Evolutionary conservation across 108 stramenopile species (phyloP).

Genomic region (Bacterosira constricta): DNA sequence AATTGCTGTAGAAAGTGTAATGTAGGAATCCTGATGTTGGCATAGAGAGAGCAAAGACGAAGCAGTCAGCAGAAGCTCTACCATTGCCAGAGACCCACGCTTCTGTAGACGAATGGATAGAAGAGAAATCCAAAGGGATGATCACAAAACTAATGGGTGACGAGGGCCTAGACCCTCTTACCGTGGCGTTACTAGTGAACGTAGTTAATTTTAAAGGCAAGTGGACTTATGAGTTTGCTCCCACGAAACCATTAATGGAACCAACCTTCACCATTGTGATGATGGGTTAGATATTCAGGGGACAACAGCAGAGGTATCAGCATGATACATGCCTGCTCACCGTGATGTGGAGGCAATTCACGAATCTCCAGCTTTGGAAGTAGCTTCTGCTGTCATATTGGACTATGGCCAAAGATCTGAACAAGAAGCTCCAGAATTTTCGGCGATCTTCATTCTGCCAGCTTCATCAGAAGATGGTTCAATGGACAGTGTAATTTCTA

Average conservation of each 20-base stretch:
- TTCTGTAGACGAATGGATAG: conserved; percentile 27
- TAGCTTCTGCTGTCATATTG: conserved; percentile 18
- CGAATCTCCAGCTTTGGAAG: conserved; percentile 3
- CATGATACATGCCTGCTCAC: conserved; percentile 25
- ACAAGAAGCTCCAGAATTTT: conserved; percentile 12
- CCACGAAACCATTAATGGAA: background rate
- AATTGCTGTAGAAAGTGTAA: no score
- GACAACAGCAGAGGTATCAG: background rate
- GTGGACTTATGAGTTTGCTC: conserved; percentile 31
- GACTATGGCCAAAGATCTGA: conserved; percentile 30
- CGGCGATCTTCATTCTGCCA: conserved; percentile 34
- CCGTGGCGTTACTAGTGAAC: conserved; percentile 25
- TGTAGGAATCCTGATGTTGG: no score
- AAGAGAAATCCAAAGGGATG: conserved; percentile 24
- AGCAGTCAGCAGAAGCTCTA: conserved; percentile 15
- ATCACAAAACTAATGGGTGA: conserved; percentile 27
- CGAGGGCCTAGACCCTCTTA: conserved; percentile 4
- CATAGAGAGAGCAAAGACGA: background rate
- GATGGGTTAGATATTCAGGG: no score
- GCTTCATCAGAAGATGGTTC: conserved; percentile 4
- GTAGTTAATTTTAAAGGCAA: conserved; percentile 40
- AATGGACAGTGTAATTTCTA: conserved; percentile 12
- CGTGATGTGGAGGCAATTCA: conserved; percentile 16
- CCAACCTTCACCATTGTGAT: background rate
- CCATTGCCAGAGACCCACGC: conserved; percentile 18